phyloP scores from a whole-genome alignment of 2,329 filamentous ascomycete species.

The Mycogone perniciosa region DNA sequence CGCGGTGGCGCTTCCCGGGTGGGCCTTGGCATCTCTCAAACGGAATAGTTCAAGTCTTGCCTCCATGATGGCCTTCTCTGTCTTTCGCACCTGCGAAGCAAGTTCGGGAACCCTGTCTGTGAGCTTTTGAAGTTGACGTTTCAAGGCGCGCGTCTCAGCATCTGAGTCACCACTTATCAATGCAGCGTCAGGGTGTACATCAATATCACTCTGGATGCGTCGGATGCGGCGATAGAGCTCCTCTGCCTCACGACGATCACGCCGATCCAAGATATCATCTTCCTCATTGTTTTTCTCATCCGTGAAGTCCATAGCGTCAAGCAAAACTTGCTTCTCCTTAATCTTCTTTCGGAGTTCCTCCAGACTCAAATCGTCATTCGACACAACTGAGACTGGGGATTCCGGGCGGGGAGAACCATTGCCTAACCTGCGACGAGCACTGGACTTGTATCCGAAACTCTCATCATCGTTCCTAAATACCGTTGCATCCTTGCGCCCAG shows the following conservation, averaged over 20 bases:
- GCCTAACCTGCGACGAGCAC: constrained; percentile 79
- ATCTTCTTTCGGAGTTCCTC: constrained; percentile 92
- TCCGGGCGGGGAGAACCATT: constrained; percentile 77
- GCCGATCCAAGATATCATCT: constrained; percentile 83
- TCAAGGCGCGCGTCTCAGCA: constrained; percentile 77
- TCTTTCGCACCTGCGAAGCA: constrained; percentile 83
- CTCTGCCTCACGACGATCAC: constrained; percentile 86
- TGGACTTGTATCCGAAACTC: constrained; percentile 85
- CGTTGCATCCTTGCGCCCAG: constrained; percentile 82
- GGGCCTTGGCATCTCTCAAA: constrained; percentile 83
- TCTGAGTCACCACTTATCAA: constrained; percentile 71
- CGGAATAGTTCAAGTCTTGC: constrained; percentile 89
- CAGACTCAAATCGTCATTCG: constrained; percentile 73
- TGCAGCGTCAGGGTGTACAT: constrained; percentile 73
- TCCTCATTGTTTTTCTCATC: constrained; percentile 87
- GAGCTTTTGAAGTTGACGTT: constrained; percentile 80
- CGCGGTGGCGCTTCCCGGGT: constrained; percentile 71
- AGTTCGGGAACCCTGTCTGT: constrained; percentile 88
- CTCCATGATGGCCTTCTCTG: constrained; percentile 89
- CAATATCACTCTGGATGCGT: constrained; percentile 89
- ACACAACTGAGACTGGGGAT: constrained; percentile 60
- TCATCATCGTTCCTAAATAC: constrained; percentile 97
- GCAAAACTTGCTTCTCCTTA: constrained; percentile 83
- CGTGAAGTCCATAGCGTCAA: constrained; percentile 94
- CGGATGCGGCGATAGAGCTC: constrained; percentile 90